Conservation (phyloP, 2,329 filamentous ascomycete species). For the Hypoxylon sp. region DNA sequence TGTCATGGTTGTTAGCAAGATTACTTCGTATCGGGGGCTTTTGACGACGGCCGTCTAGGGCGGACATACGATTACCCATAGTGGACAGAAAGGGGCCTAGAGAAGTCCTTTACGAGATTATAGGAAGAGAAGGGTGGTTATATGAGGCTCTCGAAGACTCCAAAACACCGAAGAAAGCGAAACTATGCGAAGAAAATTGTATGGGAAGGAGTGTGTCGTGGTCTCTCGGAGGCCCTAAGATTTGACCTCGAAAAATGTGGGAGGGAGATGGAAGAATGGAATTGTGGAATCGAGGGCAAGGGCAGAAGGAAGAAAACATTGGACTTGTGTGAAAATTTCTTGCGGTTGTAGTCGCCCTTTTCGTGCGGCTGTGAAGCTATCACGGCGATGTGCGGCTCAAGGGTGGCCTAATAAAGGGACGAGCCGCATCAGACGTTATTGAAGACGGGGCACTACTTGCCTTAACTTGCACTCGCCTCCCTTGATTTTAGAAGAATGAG, state of each 20-base stretch:
- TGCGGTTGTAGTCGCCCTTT: background rate
- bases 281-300: background rate
- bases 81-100: background rate
- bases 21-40: background rate
- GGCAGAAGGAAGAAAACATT: conserved; percentile 5
- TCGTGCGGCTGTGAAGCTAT: conserved; percentile 19
- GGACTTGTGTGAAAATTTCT: background rate
- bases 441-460: background rate
- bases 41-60: background rate
- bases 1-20: background rate
- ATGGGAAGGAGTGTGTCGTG: background rate
- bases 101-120: background rate
- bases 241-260: background rate
- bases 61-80: conserved; percentile 24
- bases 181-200: background rate
- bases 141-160: too few relatives aligned
- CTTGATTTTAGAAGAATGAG: background rate
- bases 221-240: background rate
- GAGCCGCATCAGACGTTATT: background rate
- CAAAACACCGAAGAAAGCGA: background rate
- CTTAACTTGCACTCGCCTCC: background rate
- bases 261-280: conserved; percentile 12
- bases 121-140: background rate
- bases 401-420: background rate
- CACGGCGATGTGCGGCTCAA: background rate